Evolutionary conservation across 148 eudicot genomes (phyloP), one percentile per base, ranked within the genome.

Genomic region (Simmondsia chinensis): DNA sequence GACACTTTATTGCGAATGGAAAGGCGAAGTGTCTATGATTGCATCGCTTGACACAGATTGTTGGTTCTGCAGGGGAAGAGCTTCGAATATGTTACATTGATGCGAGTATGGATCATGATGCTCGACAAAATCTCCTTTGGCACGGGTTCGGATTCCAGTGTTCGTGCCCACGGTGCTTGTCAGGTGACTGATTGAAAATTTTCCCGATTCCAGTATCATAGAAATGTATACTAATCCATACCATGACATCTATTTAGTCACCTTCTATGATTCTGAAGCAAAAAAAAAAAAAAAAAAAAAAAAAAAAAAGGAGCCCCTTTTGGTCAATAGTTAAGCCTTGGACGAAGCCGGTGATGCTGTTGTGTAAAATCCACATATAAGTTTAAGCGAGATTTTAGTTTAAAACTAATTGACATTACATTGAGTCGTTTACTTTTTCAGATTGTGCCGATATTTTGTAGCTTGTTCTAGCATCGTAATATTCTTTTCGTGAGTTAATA

Each of bases 61-160:
- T 19, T 47, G 19, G 56, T 20, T 13, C 25, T 50, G 48, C 74
- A 89, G 97, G 73, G 37, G 97, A 89, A 71, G 97, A 89, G 68
- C 58, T 89, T 56, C 59, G 87, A 52, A 89, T 89, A 71, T 89
- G 97, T 59, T 89, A 89, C 48, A 84, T 89, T 40, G 97, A 89
- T 65, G 85, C 97, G 21, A 89, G 97, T 61, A 75, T 89, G 93
- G 83, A 70, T 52, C 57, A 46, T 19, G 64, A 74, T 21, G 87
- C 85, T 55, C 93, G 97, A 8, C 82, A 81, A 55, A 48, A 50
- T 1, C 24, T 89, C 57, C 78, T 89, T 28, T 59, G 37, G 2
- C 21, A 67, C 31, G 97, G 97, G 7, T 89, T 83, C 56, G 93
- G 97, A 59, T 89, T 89, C 57, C 46, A 46, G 29, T 89, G 95